Conservation (phyloP, 2,329 filamentous ascomycete species). For the Chalaropsis thielavioides region DNA sequence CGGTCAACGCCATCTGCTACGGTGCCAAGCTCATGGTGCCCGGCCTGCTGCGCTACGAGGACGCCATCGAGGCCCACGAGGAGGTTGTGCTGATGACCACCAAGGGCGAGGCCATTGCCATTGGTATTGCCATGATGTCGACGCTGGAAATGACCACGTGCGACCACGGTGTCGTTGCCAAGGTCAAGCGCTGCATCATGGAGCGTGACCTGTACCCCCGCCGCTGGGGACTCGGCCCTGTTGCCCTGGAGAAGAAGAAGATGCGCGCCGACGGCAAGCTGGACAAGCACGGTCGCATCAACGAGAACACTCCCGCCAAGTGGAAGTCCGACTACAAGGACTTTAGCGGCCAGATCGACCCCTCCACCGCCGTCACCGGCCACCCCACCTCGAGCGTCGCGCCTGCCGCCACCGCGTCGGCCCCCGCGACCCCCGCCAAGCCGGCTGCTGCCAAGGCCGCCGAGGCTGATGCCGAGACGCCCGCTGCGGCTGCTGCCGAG, state of each 20-base stretch:
- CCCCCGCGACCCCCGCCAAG: conserved; percentile 24
- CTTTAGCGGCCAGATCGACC: conserved; percentile 42
- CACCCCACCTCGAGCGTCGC: conserved; percentile 33
- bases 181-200: conserved; percentile 99
- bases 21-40: conserved; percentile 98
- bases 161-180: conserved; percentile 94
- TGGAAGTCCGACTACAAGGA: conserved; percentile 93
- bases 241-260: conserved; percentile 97
- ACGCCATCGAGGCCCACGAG: conserved; percentile 83
- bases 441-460: conserved; percentile 23
- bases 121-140: conserved; percentile 95
- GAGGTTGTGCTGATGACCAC: conserved; percentile 98
- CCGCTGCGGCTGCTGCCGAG: conserved; percentile 26
- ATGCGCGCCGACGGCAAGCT: conserved; percentile 96
- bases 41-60: conserved; percentile 80
- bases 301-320: conserved; percentile 83
- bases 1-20: conserved; percentile 92
- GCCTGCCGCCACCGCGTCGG: conserved; percentile 22
- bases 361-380: conserved; percentile 33
- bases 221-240: conserved; percentile 89
- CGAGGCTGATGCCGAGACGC: conserved; percentile 27
- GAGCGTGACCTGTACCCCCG: conserved; percentile 95
- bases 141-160: conserved; percentile 93
- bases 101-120: conserved; percentile 94
- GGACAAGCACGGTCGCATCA: conserved; percentile 89